These are phyloP conservation scores for Circinella umbellata DNA, from an alignment of 371 early-diverging fungal species.

Conservation along the genomic window DNA sequence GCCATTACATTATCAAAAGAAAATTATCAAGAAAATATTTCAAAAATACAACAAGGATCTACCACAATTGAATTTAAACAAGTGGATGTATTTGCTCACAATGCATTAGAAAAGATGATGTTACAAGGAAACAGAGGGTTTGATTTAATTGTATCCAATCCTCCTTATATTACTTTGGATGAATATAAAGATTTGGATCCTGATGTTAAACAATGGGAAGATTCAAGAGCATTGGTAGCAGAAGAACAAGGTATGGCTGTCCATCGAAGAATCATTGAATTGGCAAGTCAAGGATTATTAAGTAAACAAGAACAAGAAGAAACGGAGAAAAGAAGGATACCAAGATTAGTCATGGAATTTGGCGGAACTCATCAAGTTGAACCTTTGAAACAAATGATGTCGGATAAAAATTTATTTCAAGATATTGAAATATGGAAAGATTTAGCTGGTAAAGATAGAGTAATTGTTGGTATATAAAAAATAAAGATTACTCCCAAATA, in stretches of 20 bases:
- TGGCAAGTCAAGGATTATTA: slow-evolving; percentile 34
- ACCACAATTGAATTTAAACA: slow-evolving; percentile 38
- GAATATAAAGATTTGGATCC: slow-evolving; percentile 73
- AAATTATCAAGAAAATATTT: slow-evolving; percentile 36
- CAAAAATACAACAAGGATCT: background rate
- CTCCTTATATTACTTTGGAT: slow-evolving; percentile 84
- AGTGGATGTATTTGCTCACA: slow-evolving; percentile 49
- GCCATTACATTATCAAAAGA: slow-evolving; percentile 57
- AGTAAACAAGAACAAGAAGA: slow-evolving; percentile 13
- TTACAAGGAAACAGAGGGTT: background rate
- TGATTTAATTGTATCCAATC: slow-evolving; percentile 86
- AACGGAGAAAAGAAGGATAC: slow-evolving; percentile 31
- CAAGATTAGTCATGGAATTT: slow-evolving; percentile 80
- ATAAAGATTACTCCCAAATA: too few species aligned
- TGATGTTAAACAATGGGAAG: slow-evolving; percentile 88
- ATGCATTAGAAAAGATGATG: slow-evolving; percentile 1
- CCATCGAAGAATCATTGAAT: slow-evolving; percentile 61
- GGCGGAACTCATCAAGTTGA: slow-evolving; percentile 74
- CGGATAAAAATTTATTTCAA: slow-evolving; percentile 46
- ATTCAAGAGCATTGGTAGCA: slow-evolving; percentile 80
- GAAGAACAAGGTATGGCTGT: slow-evolving; percentile 69
- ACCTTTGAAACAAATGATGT: slow-evolving; percentile 42
- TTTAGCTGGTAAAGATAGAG: slow-evolving; percentile 68
- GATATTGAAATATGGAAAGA: slow-evolving; percentile 74
- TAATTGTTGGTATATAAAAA: slow-evolving; percentile 42